These are phyloP conservation scores for Starmerella floris DNA, from an alignment of 805 yeast genomes.

Conservation along the genomic window DNA sequence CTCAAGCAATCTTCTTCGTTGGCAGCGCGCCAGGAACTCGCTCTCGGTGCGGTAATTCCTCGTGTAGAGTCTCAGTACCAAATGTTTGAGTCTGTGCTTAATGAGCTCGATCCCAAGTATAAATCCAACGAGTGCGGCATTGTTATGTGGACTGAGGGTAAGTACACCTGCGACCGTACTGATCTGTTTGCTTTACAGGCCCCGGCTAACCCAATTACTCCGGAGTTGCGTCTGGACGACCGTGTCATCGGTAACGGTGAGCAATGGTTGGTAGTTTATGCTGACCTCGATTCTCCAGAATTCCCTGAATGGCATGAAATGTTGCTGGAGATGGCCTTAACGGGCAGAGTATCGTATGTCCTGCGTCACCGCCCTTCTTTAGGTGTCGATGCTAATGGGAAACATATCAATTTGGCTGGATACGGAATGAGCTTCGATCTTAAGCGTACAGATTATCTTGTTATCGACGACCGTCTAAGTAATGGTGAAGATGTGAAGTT, in stretches of 20 bases:
- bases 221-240: slow-evolving; percentile 38
- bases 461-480: slow-evolving; percentile 41
- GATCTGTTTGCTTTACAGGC: slow-evolving; percentile 66
- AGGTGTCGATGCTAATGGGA: not conserved
- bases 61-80: slow-evolving; percentile 51
- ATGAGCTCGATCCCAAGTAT: slow-evolving; percentile 24
- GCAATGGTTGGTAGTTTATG: slow-evolving; percentile 56
- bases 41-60: slow-evolving; percentile 43
- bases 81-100: slow-evolving; percentile 32
- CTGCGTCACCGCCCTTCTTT: slow-evolving; percentile 55
- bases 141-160: slow-evolving; percentile 42
- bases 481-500: slow-evolving; percentile 14
- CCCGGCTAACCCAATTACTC: slow-evolving; percentile 17
- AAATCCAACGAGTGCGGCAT: slow-evolving; percentile 28
- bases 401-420: slow-evolving; percentile 30
- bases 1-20: slow-evolving; percentile 11
- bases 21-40: slow-evolving; percentile 33
- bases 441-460: slow-evolving; percentile 55
- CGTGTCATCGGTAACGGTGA: slow-evolving; percentile 42
- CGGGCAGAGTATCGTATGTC: slow-evolving; percentile 57
- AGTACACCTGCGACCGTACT: slow-evolving; percentile 48
- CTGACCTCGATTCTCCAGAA: slow-evolving; percentile 39
- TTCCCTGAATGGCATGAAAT: slow-evolving; percentile 47
- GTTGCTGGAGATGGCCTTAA: slow-evolving; percentile 43
- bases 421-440: slow-evolving; percentile 54